Conservation (phyloP, 2,329 filamentous ascomycete genomes). For the Talaromyces islandicus region DNA sequence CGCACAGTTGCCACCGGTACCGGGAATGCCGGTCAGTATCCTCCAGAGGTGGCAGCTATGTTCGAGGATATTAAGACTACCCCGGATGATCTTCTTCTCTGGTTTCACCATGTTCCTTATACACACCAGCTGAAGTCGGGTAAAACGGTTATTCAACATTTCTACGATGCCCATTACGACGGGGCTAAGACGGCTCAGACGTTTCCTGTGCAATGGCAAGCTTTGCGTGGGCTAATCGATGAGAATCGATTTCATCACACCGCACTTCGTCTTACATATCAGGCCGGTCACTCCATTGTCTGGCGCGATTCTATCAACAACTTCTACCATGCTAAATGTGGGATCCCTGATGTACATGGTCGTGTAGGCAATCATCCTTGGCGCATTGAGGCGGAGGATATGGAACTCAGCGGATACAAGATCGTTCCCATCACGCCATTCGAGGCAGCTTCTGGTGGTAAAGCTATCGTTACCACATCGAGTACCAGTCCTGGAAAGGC, state of each 20-base stretch:
- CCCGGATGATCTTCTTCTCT: conserved; percentile 62
- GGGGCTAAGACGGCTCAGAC: conserved; percentile 56
- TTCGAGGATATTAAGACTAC: conserved; percentile 60
- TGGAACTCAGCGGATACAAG: conserved; percentile 56
- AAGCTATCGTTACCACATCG: conserved; percentile 50
- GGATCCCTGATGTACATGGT: conserved; percentile 51
- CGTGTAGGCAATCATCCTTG: conserved; percentile 58
- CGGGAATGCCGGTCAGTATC: conserved; percentile 61
- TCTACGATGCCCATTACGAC: conserved; percentile 58
- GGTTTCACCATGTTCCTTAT: conserved; percentile 70
- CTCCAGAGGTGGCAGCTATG: conserved; percentile 49
- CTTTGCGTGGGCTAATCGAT: conserved; percentile 53
- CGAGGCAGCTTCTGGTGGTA: conserved; percentile 53
- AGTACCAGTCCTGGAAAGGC: conserved; percentile 44
- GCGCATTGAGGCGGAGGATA: conserved; percentile 64
- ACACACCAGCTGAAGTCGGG: conserved; percentile 57
- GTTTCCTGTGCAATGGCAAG: conserved; percentile 50
- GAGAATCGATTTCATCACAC: conserved; percentile 54
- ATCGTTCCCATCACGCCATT: conserved; percentile 50
- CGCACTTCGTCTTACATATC: conserved; percentile 55
- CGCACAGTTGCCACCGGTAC: conserved; percentile 64
- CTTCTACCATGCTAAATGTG: conserved; percentile 58
- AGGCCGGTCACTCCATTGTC: conserved; percentile 63
- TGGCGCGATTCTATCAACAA: conserved; percentile 64
- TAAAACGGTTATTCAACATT: conserved; percentile 63